Evolutionary conservation across 2,329 filamentous ascomycete species (phyloP).

Genomic region (Diaporthe capsici): DNA sequence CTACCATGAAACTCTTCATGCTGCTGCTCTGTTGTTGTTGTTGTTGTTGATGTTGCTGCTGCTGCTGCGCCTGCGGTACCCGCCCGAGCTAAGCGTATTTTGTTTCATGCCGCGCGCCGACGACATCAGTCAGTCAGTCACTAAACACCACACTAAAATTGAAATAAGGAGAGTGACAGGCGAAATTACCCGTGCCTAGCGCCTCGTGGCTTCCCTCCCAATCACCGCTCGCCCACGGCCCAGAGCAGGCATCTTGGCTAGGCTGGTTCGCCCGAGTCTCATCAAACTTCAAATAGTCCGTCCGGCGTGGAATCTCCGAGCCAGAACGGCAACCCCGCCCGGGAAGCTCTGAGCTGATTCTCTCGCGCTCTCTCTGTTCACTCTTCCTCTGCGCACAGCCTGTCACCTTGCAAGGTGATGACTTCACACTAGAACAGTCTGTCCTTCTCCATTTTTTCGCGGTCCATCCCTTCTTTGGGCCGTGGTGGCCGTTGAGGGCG

Average conservation of each 20-base stretch:
- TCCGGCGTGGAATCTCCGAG: constrained; percentile 21
- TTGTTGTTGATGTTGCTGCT: background rate
- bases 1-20: too few species aligned
- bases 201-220: constrained; percentile 30
- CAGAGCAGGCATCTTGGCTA: constrained; percentile 14
- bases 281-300: constrained; percentile 21
- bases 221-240: constrained; percentile 18
- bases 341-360: background rate
- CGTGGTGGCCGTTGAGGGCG: background rate
- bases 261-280: background rate
- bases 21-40: background rate
- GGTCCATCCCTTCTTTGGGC: constrained; percentile 2
- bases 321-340: constrained; percentile 12
- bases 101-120: constrained; percentile 12
- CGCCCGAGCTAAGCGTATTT: background rate
- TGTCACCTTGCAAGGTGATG: background rate
- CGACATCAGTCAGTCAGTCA: background rate
- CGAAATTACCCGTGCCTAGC: constrained; percentile 39
- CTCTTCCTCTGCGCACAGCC: background rate
- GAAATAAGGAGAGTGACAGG: constrained; percentile 36
- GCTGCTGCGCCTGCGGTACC: background rate
- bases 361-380: background rate
- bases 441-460: background rate
- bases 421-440: background rate
- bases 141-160: background rate